Percentiles rank a stretch among this genome's conserved stretches.
phyloP scores from a whole-genome alignment of 805 yeast genomes.

The Yarrowia osloensis region DNA sequence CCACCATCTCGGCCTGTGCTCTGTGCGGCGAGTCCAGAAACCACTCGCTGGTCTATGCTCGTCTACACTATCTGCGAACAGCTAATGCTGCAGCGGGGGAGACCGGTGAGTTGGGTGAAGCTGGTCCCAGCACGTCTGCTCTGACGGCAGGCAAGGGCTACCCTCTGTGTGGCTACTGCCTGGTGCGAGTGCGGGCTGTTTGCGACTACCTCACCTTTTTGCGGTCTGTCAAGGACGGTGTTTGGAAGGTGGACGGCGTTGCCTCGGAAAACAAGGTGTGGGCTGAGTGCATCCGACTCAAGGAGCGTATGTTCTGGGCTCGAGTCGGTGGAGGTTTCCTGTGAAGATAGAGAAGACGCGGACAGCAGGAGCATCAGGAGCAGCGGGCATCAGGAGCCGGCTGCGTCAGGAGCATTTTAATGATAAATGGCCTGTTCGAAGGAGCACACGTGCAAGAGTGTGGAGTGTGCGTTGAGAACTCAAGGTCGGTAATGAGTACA shows the following conservation, averaged over 20 bases:
- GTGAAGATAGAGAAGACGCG: background rate
- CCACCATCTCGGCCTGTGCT: slow-evolving; percentile 72
- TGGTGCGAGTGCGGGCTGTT: slow-evolving; percentile 72
- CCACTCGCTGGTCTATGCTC: slow-evolving; percentile 71
- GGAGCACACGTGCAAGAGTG: too few species aligned
- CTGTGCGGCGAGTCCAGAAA: slow-evolving; percentile 79
- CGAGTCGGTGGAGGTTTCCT: slow-evolving; percentile 56
- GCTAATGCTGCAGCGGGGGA: slow-evolving; percentile 35
- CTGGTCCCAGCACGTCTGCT: slow-evolving; percentile 5
- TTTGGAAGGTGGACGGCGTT: slow-evolving; percentile 56
- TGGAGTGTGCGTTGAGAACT: too few species aligned
- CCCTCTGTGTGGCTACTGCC: slow-evolving; percentile 80
- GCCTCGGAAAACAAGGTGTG: slow-evolving; percentile 52
- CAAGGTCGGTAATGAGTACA: background rate
- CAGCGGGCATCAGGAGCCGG: background rate
- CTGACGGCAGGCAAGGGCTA: slow-evolving; percentile 45
- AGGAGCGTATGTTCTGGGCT: slow-evolving; percentile 80
- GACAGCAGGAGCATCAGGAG: background rate
- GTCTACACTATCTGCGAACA: slow-evolving; percentile 68
- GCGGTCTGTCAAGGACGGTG: slow-evolving; percentile 59
- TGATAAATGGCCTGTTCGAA: background rate
- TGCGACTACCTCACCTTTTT: slow-evolving; percentile 82
- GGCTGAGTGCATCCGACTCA: slow-evolving; percentile 61
- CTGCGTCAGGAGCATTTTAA: background rate
- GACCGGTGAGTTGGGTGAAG: slow-evolving; percentile 23